Evolutionary conservation across 371 early-diverging fungal genomes (phyloP).

Genomic region (Sporodiniella umbellata): DNA sequence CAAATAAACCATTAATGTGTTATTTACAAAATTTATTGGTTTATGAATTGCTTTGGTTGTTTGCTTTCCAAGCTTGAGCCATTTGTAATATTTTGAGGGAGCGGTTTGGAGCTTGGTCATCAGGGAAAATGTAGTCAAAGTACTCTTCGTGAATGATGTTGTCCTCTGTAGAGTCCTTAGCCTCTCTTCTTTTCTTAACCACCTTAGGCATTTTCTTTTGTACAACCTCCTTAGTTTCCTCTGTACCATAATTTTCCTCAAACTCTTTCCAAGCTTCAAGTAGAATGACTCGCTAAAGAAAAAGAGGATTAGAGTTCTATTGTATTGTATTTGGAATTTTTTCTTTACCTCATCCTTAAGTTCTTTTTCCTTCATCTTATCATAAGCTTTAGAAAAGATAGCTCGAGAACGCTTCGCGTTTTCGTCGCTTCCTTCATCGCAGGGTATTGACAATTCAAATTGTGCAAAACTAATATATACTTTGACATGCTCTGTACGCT

Average conservation of each 20-base stretch:
- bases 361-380: constrained; percentile 64
- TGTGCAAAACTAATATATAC: constrained; percentile 96
- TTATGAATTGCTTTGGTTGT: constrained; percentile 2
- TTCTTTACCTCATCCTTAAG: constrained; percentile 65
- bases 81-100: constrained; percentile 86
- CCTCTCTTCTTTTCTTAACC: constrained; percentile 82
- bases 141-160: constrained; percentile 90
- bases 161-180: constrained; percentile 55
- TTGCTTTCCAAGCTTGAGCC: constrained; percentile 87
- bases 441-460: constrained; percentile 73
- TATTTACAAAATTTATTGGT: neutral
- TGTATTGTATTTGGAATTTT: neutral
- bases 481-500: constrained; percentile 92
- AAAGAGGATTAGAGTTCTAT: neutral
- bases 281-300: constrained; percentile 70
- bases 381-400: constrained; percentile 74
- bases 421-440: constrained; percentile 42
- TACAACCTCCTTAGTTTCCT: constrained; percentile 56
- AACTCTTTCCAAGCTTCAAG: constrained; percentile 92
- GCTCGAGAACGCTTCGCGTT: constrained; percentile 58
- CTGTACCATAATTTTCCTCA: constrained; percentile 70
- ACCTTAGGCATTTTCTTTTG: constrained; percentile 79
- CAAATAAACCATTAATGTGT: neutral
- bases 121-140: constrained; percentile 97
- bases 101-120: constrained; percentile 79